These are phyloP conservation scores for Dacryopinax primogenitus DNA, from an alignment of 768 basidiomycete species.

Conservation along the genomic window DNA sequence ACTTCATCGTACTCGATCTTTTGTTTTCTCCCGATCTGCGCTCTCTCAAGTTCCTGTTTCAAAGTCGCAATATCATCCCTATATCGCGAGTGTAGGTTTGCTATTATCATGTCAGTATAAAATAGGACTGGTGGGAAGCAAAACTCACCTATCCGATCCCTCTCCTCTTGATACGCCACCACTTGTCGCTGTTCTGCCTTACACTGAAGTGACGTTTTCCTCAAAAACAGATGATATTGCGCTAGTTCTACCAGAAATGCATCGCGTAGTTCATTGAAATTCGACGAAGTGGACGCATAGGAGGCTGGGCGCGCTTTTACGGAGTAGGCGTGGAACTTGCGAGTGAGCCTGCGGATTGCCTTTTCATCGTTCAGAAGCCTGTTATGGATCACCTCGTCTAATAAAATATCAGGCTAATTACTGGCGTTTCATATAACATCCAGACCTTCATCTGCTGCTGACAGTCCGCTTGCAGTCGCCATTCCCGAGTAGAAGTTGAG, in stretches of 20 bases:
- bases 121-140: not conserved
- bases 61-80: constrained; percentile 63
- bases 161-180: constrained; percentile 65
- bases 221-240: constrained; percentile 58
- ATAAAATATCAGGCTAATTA: constrained; percentile 6
- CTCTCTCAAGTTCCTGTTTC: constrained; percentile 62
- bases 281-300: constrained; percentile 22
- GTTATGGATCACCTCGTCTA: constrained; percentile 68
- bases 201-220: constrained; percentile 71
- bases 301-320: constrained; percentile 36
- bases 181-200: constrained; percentile 78
- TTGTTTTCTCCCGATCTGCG: constrained; percentile 56
- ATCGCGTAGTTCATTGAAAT: constrained; percentile 55
- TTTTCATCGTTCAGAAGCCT: constrained; percentile 76
- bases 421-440: not conserved
- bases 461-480: constrained; percentile 11
- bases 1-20: constrained; percentile 82
- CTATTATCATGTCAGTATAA: constrained; percentile 11
- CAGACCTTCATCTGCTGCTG: constrained; percentile 24
- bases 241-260: constrained; percentile 66
- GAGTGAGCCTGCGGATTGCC: constrained; percentile 60
- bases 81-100: constrained; percentile 34
- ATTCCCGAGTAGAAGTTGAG: not conserved
- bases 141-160: constrained; percentile 52
- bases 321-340: constrained; percentile 65